Evolutionary conservation across 2,329 filamentous ascomycete genomes (phyloP), one percentile per base, ranked within the genome.

Genomic region (Colletotrichum chlorophyti): DNA sequence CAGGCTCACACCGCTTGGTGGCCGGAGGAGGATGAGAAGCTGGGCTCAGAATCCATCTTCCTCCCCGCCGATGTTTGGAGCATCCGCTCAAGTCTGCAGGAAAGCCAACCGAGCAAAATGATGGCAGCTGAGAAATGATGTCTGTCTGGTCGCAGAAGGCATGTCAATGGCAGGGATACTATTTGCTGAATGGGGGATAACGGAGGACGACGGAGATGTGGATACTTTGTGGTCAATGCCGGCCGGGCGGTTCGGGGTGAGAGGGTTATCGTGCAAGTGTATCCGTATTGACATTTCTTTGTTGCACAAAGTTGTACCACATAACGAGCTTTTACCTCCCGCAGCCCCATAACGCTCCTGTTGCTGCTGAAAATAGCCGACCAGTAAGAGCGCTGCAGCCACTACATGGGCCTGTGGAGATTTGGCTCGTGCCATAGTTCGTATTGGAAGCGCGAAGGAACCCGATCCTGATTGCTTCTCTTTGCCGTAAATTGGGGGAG

Each of bases 351-450:
- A 24, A 38, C 23, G 31, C 15, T 29, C 24, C 34, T 29, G 23
- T 14, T 38, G 37, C 17, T 43, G 35, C 55, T 43, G 55, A 55
- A 55, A 59, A 55, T 59, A 59, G 55, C 48, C 10, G 37, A 26
- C 48, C 29, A 35, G 21, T 31, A 24, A 40, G n/a, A 31, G 26
- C n/a, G n/a, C 46, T 49, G 24, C 24, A 38, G 23, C 15, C 5
- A 19, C 24, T 19, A 26, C 12, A 26, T 32, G 41, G 43, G 9
- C 6, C 19, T 15, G 37, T 31, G 43, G 37, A 19, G 29, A 49
- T 27, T n/a, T 49, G 55, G 51, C 43, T 43, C 32, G 55, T 59
- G 51, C 51, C 38, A 19, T 12, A 54, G 35, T 59, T 59, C 55
- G 55, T 59, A 55, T 59, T 49, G 11, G 15, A 17, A 19, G 26